phyloP scores from a whole-genome alignment of 352 stramenopile genomes.

The Pythium plurisporium region DNA sequence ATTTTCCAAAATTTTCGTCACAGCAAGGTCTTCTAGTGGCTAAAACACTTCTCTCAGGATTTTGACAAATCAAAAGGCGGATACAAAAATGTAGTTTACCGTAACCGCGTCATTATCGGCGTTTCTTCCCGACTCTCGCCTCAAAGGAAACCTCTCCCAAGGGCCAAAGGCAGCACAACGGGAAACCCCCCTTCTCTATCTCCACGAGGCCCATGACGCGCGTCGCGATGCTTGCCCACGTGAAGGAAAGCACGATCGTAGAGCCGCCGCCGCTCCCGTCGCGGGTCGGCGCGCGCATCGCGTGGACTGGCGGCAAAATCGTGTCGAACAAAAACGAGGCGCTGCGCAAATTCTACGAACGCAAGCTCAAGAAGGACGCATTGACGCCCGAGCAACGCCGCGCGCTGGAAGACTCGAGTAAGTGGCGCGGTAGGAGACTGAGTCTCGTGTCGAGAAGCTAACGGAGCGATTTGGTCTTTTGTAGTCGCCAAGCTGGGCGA shows the following conservation, averaged over 20 bases:
- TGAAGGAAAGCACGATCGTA: constrained; percentile 49
- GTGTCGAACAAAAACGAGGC: constrained; percentile 83
- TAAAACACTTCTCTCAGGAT: not conserved
- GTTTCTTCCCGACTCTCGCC: too few species aligned
- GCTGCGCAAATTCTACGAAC: constrained; percentile 81
- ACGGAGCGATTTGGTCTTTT: not conserved
- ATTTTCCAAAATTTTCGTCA: not conserved
- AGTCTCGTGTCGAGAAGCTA: not conserved
- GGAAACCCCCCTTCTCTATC: too few species aligned
- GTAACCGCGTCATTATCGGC: too few species aligned
- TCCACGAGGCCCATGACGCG: constrained; percentile 26
- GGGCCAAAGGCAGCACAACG: too few species aligned
- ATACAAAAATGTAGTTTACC: too few species aligned
- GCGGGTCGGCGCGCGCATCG: constrained; percentile 35
- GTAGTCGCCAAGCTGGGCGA: constrained; percentile 21
- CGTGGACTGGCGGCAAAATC: constrained; percentile 80
- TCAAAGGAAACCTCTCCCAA: not conserved
- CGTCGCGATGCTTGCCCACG: constrained; percentile 61
- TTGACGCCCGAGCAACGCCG: constrained; percentile 46
- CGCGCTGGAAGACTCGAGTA: constrained; percentile 42
- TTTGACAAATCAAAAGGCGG: not conserved
- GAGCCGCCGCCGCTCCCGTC: constrained; percentile 13
- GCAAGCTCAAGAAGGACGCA: constrained; percentile 47
- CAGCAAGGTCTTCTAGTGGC: not conserved
- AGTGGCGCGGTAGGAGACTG: constrained; percentile 7